These are phyloP conservation scores for Caryopteris hybrid DNA, from an alignment of 305 asterid genomes.

Conservation along the genomic window DNA sequence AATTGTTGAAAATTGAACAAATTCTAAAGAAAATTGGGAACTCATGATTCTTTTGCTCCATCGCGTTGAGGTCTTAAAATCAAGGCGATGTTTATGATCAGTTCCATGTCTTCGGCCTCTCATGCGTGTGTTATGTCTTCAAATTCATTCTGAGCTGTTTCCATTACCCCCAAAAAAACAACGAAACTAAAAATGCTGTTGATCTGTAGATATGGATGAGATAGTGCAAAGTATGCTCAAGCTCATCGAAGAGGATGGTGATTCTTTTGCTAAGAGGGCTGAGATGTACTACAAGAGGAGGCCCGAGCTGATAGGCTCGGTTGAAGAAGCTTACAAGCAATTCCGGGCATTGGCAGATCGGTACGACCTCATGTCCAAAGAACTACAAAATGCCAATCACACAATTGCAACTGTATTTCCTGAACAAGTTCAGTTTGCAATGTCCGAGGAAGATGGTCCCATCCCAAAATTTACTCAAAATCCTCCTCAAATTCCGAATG, in stretches of 20 bases:
- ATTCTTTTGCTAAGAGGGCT: slow-evolving; percentile 72
- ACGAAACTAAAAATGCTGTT: not conserved
- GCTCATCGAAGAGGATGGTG: slow-evolving; percentile 66
- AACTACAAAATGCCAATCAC: slow-evolving; percentile 58
- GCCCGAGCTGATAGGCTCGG: slow-evolving; percentile 59
- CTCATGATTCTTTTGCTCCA: not conserved
- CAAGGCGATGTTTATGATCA: too few relatives aligned
- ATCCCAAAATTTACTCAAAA: slow-evolving; percentile 14
- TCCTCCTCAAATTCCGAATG: slow-evolving; percentile 10
- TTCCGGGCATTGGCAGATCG: slow-evolving; percentile 64
- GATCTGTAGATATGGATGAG: slow-evolving; percentile 62
- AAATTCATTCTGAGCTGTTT: too few relatives aligned
- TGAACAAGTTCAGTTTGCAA: slow-evolving; percentile 51
- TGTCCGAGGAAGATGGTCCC: slow-evolving; percentile 41
- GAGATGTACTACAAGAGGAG: slow-evolving; percentile 73
- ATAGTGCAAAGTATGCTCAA: slow-evolving; percentile 53
- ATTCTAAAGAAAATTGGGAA: not conserved
- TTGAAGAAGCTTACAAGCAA: slow-evolving; percentile 60
- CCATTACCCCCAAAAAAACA: too few relatives aligned
- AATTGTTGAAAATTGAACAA: not conserved
- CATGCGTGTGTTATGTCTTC: too few relatives aligned
- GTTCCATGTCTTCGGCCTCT: too few relatives aligned
- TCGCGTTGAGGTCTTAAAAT: too few relatives aligned
- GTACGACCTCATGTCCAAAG: slow-evolving; percentile 59
- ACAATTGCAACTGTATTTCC: slow-evolving; percentile 65